phyloP scores from a whole-genome alignment of 2,329 filamentous ascomycete genomes.

The Ophiosphaerella korrae region DNA sequence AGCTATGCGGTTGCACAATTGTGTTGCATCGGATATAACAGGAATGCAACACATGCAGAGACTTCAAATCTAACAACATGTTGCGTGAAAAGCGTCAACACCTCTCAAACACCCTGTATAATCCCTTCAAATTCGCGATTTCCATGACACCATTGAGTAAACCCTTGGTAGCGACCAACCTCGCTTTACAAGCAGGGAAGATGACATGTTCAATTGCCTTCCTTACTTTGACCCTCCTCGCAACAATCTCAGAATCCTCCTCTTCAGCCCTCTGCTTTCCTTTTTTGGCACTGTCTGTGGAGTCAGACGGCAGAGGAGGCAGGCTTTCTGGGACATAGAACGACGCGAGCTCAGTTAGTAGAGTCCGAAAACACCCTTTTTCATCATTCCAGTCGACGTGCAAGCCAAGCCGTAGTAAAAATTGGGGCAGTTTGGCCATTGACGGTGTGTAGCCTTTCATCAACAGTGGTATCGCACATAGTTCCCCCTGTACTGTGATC shows the following conservation, averaged over 20 bases:
- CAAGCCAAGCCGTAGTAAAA: slow-evolving; percentile 85
- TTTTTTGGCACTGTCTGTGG: slow-evolving; percentile 49
- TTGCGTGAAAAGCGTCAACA: slow-evolving; percentile 61
- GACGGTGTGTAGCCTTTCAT: slow-evolving; percentile 87
- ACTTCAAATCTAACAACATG: background rate
- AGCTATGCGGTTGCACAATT: too few species aligned
- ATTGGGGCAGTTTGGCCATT: slow-evolving; percentile 84
- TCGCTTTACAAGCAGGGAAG: slow-evolving; percentile 85
- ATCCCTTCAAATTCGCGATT: slow-evolving; percentile 85
- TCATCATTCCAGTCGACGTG: slow-evolving; percentile 87
- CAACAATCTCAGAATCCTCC: slow-evolving; percentile 50
- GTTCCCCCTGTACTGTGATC: slow-evolving; percentile 75
- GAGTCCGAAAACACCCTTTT: slow-evolving; percentile 81
- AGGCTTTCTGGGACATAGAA: slow-evolving; percentile 91
- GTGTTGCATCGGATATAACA: too few species aligned
- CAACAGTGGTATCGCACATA: slow-evolving; percentile 80
- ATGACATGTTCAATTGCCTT: slow-evolving; percentile 81
- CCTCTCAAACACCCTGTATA: slow-evolving; percentile 94
- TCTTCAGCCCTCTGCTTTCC: slow-evolving; percentile 24
- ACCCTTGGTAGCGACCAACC: slow-evolving; percentile 79
- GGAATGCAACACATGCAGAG: too few species aligned
- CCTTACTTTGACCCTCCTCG: slow-evolving; percentile 70
- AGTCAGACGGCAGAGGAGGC: slow-evolving; percentile 54
- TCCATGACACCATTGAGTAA: slow-evolving; percentile 81
- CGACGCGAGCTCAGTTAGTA: slow-evolving; percentile 82